Evolutionary conservation across 192 early-diverging fungal genomes (phyloP).

Genomic region (Podila horticola): DNA sequence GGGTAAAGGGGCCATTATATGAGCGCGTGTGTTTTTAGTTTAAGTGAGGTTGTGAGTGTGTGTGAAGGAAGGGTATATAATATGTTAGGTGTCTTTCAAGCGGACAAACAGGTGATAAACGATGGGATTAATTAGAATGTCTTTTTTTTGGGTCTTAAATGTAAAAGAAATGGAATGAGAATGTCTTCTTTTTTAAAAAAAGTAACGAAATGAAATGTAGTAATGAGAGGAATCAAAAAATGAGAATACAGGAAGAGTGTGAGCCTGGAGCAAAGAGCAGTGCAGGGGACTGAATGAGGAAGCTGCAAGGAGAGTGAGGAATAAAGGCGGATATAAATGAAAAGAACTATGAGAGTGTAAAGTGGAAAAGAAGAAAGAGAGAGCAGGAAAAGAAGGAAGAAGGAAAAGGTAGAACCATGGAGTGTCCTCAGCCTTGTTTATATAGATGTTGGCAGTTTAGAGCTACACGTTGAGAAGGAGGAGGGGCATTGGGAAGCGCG

Average conservation of each 20-base stretch:
- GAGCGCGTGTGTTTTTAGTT: not conserved
- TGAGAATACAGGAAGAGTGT: not conserved
- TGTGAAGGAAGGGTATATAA: not conserved
- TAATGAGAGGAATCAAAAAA: not conserved
- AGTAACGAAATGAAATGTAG: not conserved
- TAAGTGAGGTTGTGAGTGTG: not conserved
- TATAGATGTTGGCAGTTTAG: too few species aligned
- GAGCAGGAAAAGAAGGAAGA: not conserved
- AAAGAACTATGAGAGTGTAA: not conserved
- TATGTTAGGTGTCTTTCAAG: too few species aligned
- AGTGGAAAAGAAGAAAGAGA: not conserved
- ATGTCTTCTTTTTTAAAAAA: not conserved
- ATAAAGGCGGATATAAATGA: too few species aligned
- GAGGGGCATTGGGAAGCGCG: not conserved
- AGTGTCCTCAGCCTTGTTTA: too few species aligned
- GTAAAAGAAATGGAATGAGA: not conserved
- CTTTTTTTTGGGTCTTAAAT: too few species aligned
- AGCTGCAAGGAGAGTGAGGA: too few species aligned
- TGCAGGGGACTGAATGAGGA: not conserved
- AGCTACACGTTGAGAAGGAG: too few species aligned
- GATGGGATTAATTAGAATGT: too few species aligned
- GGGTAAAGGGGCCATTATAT: conserved; percentile 52
- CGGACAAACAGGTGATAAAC: not conserved
- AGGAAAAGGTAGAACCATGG: not conserved
- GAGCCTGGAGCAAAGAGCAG: not conserved